Conservation (phyloP, 768 basidiomycete genomes). For the Panellus pusillus region DNA sequence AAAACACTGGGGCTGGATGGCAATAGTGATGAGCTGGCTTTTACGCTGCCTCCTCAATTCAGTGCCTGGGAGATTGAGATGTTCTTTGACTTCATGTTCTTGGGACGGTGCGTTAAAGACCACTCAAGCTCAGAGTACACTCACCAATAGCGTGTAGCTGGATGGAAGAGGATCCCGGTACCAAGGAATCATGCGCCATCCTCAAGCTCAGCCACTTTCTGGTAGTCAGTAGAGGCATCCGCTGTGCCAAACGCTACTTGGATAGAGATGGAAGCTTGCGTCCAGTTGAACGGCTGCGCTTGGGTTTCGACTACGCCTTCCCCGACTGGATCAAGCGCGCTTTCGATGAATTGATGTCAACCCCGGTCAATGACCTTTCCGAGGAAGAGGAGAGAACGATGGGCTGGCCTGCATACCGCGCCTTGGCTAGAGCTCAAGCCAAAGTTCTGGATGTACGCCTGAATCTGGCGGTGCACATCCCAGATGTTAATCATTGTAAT, state of each 20-base stretch:
- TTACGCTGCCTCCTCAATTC: background rate
- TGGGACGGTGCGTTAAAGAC: background rate
- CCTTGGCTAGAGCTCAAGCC: constrained; percentile 6
- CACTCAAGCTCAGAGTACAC: background rate
- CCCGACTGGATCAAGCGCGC: background rate
- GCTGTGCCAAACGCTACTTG: background rate
- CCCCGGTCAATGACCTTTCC: background rate
- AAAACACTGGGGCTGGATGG: background rate
- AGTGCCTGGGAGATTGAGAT: background rate
- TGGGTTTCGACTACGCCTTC: constrained; percentile 5
- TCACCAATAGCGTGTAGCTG: background rate
- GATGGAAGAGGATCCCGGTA: background rate
- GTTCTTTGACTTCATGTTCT: background rate
- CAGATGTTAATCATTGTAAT: background rate
- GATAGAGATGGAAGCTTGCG: background rate
- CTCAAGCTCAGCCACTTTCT: constrained; percentile 7
- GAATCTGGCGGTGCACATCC: background rate
- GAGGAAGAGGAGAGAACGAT: constrained; percentile 3
- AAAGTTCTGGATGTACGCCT: background rate
- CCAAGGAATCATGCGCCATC: background rate
- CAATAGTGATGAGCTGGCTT: background rate
- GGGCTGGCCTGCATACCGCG: constrained; percentile 2
- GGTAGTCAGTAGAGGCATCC: background rate
- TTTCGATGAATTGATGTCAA: constrained; percentile 4
- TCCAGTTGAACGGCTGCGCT: background rate